phyloP scores from a whole-genome alignment of 345 rosid species.

The Aethionema arabicum region DNA sequence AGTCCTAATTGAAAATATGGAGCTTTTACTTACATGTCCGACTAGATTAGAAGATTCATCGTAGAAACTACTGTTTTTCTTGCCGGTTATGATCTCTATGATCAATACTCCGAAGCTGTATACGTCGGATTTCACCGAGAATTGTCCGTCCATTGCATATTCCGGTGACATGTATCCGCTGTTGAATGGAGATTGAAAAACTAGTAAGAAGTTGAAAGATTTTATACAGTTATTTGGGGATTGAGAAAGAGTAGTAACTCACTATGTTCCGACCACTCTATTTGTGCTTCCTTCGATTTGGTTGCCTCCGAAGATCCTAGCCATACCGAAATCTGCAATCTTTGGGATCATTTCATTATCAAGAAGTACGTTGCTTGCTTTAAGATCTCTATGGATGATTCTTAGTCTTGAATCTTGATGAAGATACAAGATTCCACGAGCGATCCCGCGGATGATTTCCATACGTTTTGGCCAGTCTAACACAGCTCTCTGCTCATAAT shows the following conservation, averaged over 20 bases:
- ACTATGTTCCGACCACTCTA: conserved; percentile 35
- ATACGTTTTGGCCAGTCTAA: conserved; percentile 32
- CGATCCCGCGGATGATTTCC: conserved; percentile 35
- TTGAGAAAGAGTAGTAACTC: conserved; percentile 15
- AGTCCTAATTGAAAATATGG: no score
- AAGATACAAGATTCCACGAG: conserved; percentile 44
- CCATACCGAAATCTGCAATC: conserved; percentile 33
- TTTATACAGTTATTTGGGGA: not conserved
- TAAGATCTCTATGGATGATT: conserved; percentile 41
- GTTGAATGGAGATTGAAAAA: conserved; percentile 5
- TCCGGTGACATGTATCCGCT: conserved; percentile 39
- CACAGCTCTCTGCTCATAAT: conserved; percentile 24
- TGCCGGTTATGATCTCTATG: conserved; percentile 33
- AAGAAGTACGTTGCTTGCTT: conserved; percentile 40
- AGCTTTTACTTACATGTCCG: conserved; percentile 25
- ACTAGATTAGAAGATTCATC: conserved; percentile 24
- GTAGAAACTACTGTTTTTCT: conserved; percentile 27
- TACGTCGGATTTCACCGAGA: conserved; percentile 28
- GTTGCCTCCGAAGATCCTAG: conserved; percentile 33
- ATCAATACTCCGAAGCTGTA: conserved; percentile 37
- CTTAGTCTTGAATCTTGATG: conserved; percentile 46
- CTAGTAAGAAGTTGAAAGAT: not conserved
- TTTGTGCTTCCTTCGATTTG: conserved; percentile 32
- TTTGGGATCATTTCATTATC: conserved; percentile 37
- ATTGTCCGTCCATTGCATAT: conserved; percentile 36